A percentile compares a stretch with the other conserved stretches of the same genome.
Evolutionary conservation across 306 rosid genomes (phyloP).

Genomic region (Arachis stenosperma): DNA sequence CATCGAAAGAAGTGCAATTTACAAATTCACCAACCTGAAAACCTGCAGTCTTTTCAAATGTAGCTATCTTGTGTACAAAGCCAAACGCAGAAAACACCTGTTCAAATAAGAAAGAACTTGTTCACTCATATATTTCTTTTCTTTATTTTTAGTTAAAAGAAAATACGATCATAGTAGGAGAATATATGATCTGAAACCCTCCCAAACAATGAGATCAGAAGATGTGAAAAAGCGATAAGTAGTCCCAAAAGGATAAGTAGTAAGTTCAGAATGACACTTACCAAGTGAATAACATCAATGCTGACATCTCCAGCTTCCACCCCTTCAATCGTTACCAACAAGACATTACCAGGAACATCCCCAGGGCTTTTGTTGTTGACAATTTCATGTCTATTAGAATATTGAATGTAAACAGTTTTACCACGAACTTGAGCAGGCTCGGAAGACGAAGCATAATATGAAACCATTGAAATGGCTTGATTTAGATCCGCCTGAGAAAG

Average conservation of each 20-base stretch:
- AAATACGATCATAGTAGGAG: not conserved
- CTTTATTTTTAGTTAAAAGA: not conserved
- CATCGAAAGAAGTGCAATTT: constrained; percentile 14
- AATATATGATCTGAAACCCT: not conserved
- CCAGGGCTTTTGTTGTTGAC: constrained; percentile 96
- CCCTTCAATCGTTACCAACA: constrained; percentile 87
- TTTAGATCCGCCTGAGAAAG: constrained; percentile 75
- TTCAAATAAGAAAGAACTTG: constrained; percentile 31
- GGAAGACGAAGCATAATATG: constrained; percentile 89
- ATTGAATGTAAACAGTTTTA: constrained; percentile 87
- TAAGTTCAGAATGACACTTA: constrained; percentile 90
- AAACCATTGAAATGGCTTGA: constrained; percentile 93
- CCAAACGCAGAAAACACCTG: constrained; percentile 96
- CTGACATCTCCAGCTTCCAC: constrained; percentile 96
- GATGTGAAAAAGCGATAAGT: not conserved
- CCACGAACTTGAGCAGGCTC: constrained; percentile 96
- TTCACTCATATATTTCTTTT: not conserved
- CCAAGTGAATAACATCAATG: constrained; percentile 94
- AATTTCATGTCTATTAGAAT: constrained; percentile 89
- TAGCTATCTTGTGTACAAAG: constrained; percentile 89
- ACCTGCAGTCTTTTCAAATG: constrained; percentile 85
- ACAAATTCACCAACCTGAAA: constrained; percentile 69
- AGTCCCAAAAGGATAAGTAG: constrained; percentile 54
- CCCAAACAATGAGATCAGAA: not conserved
- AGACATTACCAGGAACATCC: constrained; percentile 92